phyloP scores from a whole-genome alignment of 345 rosid genomes.

The Chamaenerion angustifolium region DNA sequence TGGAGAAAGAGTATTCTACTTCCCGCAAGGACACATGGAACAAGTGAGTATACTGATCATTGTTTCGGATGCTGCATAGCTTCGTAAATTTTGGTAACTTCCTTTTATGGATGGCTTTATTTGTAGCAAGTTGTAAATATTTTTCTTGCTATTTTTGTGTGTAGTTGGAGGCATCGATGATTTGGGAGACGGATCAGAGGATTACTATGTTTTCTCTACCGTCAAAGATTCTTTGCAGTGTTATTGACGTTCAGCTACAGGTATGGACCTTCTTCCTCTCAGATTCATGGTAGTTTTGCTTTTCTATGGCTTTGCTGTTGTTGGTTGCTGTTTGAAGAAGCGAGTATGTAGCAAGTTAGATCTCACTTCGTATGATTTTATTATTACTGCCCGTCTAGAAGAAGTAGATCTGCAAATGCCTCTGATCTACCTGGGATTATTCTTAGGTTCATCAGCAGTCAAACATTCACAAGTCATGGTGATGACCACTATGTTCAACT shows the following conservation, averaged over 20 bases:
- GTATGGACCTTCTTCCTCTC: slow-evolving; percentile 14
- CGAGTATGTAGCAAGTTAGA: too few species aligned
- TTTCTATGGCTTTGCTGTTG: too few species aligned
- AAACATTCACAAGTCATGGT: not conserved
- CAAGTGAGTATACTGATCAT: slow-evolving; percentile 26
- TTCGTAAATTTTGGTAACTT: not conserved
- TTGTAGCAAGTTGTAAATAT: not conserved
- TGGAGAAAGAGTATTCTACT: slow-evolving; percentile 53
- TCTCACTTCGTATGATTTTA: too few species aligned
- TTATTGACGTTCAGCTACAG: slow-evolving; percentile 53
- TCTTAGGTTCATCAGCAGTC: too few species aligned
- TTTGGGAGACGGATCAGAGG: slow-evolving; percentile 53
- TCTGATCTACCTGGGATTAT: too few species aligned
- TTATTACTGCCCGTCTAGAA: too few species aligned
- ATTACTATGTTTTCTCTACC: slow-evolving; percentile 54
- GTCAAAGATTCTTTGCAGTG: slow-evolving; percentile 74
- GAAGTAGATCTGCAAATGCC: too few species aligned
- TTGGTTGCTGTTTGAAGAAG: too few species aligned
- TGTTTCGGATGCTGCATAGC: not conserved
- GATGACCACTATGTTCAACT: slow-evolving; percentile 3
- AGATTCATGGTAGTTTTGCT: too few species aligned
- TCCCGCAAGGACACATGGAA: slow-evolving; percentile 95
- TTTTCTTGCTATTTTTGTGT: slow-evolving; percentile 5
- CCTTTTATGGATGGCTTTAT: not conserved
- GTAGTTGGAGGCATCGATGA: slow-evolving; percentile 80